phyloP scores from a whole-genome alignment of 805 yeast species.

The Saccharomyces jurei region DNA sequence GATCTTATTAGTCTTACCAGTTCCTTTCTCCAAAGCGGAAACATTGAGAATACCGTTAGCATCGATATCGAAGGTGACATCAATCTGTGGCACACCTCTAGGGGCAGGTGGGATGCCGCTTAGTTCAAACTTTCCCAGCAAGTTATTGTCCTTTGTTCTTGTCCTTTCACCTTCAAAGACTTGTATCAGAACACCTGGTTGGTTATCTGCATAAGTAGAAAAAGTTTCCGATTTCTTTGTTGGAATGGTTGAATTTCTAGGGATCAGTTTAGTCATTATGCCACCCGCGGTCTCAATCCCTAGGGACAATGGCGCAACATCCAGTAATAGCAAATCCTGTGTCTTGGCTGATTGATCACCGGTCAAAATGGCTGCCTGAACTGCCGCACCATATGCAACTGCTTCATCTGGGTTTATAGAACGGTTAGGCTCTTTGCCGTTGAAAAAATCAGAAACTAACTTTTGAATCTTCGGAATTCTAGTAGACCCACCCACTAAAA shows the following conservation, averaged over 20 bases:
- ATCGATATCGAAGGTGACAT: conserved; percentile 92
- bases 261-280: conserved; percentile 93
- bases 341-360: conserved; percentile 95
- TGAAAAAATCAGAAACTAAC: conserved; percentile 88
- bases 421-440: conserved; percentile 93
- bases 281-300: conserved; percentile 99
- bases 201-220: conserved; percentile 95
- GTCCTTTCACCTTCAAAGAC: conserved; percentile 97
- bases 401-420: conserved; percentile 97
- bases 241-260: conserved; percentile 93
- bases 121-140: conserved; percentile 92
- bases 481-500: conserved; percentile 93
- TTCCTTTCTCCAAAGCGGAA: conserved; percentile 92
- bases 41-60: conserved; percentile 96
- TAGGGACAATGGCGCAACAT: conserved; percentile 91
- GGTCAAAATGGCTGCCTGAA: conserved; percentile 90
- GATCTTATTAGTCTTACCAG: conserved; percentile 92
- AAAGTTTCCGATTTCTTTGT: conserved; percentile 93
- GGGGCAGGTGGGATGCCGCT: conserved; percentile 96
- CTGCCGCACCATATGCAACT: conserved; percentile 98
- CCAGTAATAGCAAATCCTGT: conserved; percentile 85
- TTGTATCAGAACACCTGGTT: conserved; percentile 95
- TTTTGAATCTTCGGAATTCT: conserved; percentile 95
- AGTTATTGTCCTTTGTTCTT: conserved; percentile 87
- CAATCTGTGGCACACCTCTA: conserved; percentile 96